phyloP scores from a whole-genome alignment of 225 moss, liverwort and hornwort species.

The Polytrichum commune region DNA sequence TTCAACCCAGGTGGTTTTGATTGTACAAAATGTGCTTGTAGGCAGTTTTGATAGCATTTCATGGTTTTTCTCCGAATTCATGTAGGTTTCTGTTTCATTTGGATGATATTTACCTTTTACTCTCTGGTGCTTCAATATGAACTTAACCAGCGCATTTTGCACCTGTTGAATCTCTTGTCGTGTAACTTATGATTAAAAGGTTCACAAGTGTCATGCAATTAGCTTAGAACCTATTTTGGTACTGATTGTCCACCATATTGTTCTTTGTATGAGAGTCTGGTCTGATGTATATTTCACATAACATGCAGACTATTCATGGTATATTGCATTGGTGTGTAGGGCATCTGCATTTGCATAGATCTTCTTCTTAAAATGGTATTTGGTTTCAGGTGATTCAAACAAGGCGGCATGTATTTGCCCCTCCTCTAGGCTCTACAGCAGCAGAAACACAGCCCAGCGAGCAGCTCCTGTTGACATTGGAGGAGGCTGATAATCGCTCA shows the following conservation, averaged over 20 bases:
- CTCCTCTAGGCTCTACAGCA: conserved; percentile 70
- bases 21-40: too few species aligned
- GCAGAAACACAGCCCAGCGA: conserved; percentile 71
- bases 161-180: neutral
- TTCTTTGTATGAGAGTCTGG: neutral
- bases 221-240: too few species aligned
- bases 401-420: conserved; percentile 63
- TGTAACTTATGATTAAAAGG: neutral
- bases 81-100: neutral
- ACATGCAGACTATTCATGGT: neutral
- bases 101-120: too few species aligned
- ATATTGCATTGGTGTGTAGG: neutral
- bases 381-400: conserved; percentile 61
- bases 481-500: conserved; percentile 49
- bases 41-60: too few species aligned
- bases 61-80: neutral
- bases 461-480: conserved; percentile 58
- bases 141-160: too few species aligned
- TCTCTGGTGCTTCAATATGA: too few species aligned
- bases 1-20: neutral
- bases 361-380: neutral
- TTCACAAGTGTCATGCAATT: too few species aligned
- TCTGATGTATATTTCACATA: neutral
- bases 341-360: neutral
- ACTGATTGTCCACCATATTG: neutral